Conservation (phyloP, 176 grass and related monocot genomes). For the Neostapfia colusana region DNA sequence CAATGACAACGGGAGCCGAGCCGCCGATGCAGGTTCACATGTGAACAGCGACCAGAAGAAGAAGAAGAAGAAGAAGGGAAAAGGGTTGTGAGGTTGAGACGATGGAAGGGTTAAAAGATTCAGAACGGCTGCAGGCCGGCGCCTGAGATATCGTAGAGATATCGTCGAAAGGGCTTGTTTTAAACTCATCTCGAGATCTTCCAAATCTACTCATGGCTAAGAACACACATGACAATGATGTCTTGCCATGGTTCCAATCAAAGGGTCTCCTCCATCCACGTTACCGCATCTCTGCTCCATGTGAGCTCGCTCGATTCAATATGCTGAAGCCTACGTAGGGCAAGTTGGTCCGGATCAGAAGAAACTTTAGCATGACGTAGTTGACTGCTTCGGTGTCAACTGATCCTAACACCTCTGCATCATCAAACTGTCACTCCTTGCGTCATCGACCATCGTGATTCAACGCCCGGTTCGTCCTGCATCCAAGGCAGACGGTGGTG, state of each 20-base stretch:
- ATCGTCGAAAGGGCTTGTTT: neutral
- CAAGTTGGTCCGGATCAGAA: neutral
- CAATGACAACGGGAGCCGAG: neutral
- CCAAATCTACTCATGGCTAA: neutral
- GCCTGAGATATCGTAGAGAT: neutral
- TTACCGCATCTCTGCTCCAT: constrained; percentile 10
- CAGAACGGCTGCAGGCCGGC: neutral
- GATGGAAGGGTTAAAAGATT: neutral
- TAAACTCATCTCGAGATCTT: neutral
- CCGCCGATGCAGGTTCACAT: neutral
- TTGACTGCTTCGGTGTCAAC: neutral
- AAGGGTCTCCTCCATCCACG: neutral
- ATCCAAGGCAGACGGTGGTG: neutral
- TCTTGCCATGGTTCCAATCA: neutral
- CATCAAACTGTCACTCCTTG: constrained; percentile 24
- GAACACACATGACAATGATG: neutral
- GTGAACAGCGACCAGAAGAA: neutral
- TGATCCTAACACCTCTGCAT: neutral
- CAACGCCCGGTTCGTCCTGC: neutral
- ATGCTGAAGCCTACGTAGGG: neutral
- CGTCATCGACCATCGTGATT: constrained; percentile 36
- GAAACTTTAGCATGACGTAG: neutral
- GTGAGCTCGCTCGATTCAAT: neutral
- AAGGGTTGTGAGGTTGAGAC: neutral
- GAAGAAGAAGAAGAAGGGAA: no score